Evolutionary conservation across 306 rosid species (phyloP), one percentile per base, ranked within the genome.

Genomic region (Cucurbita maxima): DNA sequence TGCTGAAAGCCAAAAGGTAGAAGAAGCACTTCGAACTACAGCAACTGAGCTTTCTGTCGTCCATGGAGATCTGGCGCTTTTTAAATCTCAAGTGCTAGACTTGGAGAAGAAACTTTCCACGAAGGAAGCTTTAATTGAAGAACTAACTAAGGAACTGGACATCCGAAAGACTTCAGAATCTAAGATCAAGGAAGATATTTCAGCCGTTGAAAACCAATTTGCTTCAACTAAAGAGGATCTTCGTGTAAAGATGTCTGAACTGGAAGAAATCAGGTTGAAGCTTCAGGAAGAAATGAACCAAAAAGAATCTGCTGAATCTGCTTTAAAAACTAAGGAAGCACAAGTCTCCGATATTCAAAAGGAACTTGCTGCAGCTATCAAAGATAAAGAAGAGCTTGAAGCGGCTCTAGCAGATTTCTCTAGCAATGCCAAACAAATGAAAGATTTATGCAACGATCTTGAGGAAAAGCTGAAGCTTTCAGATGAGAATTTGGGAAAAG

Each of bases 101-200:
- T 40, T 80, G 63, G 92, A 83, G 80, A 76, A 78, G 73, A 83
- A 82, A 57, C 66, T 88, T 11, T 86, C 90, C 73, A 84, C 87
- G 25, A 87, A 82, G 72, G 97, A 87, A 51, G 82, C 81, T 69
- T 47, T 78, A 57, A 53, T 86, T 62, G 88, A 78, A 54, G 89
- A 94, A 69, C 79, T 90, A 66, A 79, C 85, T 0, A 75, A 63
- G 63, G 95, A 89, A 57, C 76, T 94, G 85, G 80, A 78, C 78
- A 38, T 74, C 72, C 81, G 56, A 72, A 90, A 78, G 77, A 78
- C 85, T 76, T 86, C 92, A 3, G 99, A 90, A 76, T 74, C 86
- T 18, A 86, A 87, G 82, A 51, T 83, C 56, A 86, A 81, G 86
- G 96, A 90, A 77, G 96, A 94, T n/a, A 66, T 88, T n/a, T 82